Base-by-base conservation (phyloP, 192 early-diverging fungal genomes). In the Backusella psychrophila region DNA sequence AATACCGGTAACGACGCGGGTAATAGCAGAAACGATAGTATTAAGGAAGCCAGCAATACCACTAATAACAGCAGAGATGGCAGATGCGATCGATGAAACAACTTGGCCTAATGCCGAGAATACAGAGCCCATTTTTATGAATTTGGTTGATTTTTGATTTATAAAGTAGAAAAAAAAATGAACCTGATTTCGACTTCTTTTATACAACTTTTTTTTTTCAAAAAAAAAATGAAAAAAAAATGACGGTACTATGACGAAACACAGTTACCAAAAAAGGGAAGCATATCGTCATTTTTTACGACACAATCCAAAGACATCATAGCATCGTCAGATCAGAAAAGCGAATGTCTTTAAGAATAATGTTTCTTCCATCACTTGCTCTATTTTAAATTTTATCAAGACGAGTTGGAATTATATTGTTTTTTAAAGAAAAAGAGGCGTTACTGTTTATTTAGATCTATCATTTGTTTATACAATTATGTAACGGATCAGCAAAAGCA, bases 31-130 rank as follows among this genome's bases (percentile, higher is more conserved):
- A 38, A 78, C 59, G 33, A 78, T 69, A 33, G 68, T 70, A 4
- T 73, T 67, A 34, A 74, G 74, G 68, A 78, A 75, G 19, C 77
- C 74, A 35, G 77, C 72, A 36, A 78, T 73, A 39, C 72, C 77
- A 21, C 44, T 53, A 7, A 78, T 39, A 42, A 78, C 14, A 34
- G 67, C 77, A 69, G 72, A 69, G 36, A 78, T 39, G 49, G 74
- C 36, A 42, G 72, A 74, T 66, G 77, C 77, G 38, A 78, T 46
- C 29, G 77, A 78, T 26, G 72, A 44, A 56, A 73, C 73, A 23
- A 78, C 46, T 6, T 73, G 67, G 23, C 66, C 36, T 65, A 78
- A 53, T 14, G 67, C 70, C 7, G 77, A 78, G 8, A 74, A 42
- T 49, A 78, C 66, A 33, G 77, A 78, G 12, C 77, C 77, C 77